Conservation (phyloP, 1,284 basidiomycete genomes). For the Taiwanofungus camphoratus region DNA sequence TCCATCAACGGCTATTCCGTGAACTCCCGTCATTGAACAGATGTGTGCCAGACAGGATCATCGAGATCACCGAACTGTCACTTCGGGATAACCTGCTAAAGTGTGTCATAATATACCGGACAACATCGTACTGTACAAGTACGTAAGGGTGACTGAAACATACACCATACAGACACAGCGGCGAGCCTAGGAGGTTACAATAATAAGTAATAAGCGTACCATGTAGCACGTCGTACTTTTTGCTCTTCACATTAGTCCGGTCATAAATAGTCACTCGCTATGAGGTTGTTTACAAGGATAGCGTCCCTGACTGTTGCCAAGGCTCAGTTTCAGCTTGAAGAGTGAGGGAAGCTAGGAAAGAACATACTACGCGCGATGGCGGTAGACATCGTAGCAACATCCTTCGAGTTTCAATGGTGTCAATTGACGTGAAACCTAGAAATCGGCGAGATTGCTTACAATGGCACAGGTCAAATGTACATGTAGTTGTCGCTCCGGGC, state of each 20-base stretch:
- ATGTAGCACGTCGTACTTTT: too few relatives aligned
- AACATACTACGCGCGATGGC: slow-evolving; percentile 43
- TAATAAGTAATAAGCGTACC: too few relatives aligned
- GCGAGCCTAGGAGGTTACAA: too few relatives aligned
- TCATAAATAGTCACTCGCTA: slow-evolving; percentile 21
- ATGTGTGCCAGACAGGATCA: too few relatives aligned
- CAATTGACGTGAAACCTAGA: slow-evolving; percentile 4
- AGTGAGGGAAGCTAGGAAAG: neutral
- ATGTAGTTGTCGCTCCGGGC: slow-evolving; percentile 40
- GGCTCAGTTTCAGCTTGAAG: slow-evolving; percentile 1
- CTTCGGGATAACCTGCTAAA: too few relatives aligned
- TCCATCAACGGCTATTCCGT: too few relatives aligned
- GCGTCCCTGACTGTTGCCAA: slow-evolving; percentile 37
- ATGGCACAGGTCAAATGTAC: slow-evolving; percentile 51
- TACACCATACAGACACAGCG: too few relatives aligned
- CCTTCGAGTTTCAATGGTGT: slow-evolving; percentile 24
- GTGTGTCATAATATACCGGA: too few relatives aligned
- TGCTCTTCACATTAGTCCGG: too few relatives aligned
- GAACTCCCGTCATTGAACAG: too few relatives aligned
- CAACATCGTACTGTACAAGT: neutral
- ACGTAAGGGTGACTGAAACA: too few relatives aligned
- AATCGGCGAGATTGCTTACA: slow-evolving; percentile 30
- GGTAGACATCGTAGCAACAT: slow-evolving; percentile 42
- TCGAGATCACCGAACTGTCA: too few relatives aligned
- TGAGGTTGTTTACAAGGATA: slow-evolving; percentile 22